Evolutionary conservation across 2,329 filamentous ascomycete species (phyloP), one percentile per base, ranked within the genome.

Genomic region (Didymella arachidicola): DNA sequence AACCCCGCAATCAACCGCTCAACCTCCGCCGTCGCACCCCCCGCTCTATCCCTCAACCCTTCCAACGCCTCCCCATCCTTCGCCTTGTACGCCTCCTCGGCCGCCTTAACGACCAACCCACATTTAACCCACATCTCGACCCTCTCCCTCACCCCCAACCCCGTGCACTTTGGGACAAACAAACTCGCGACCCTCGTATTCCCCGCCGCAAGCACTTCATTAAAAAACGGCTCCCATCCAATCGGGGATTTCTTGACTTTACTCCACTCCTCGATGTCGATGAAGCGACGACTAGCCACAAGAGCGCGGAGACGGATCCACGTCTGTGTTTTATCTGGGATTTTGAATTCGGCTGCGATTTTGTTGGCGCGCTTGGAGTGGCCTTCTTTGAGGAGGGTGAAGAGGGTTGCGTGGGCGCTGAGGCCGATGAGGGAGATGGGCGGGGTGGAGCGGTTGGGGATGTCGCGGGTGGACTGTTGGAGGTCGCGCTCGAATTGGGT

Each of bases 211-310:
- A 98, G 82, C 27, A 91, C 87, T 69, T 96, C 89, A 72, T 95
- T 96, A 82, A 91, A 97, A 79, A 96, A 99, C 0, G 94, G 92
- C 88, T 96, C 92, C 95, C 95, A 99, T 11, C 94, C 94, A 73
- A 99, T 98, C 0, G 94, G 92, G 58, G 90, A 95, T 77, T 93
- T 96, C 72, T 91, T 85, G 38, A 77, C 86, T 71, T 89, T 90
- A 34, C 87, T 86, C 67, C 92, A 86, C 67, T 97, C 93, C 75
- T 98, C 93, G 57, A 99, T 85, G 75, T 97, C 94, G 50, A 86
- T 88, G 93, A 93, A 99, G 72, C 97, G 91, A 54, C 95, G 86
- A 74, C 93, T 92, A 16, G 91, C 90, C 2, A 99, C 92, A 49
- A 98, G 84, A 0, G 93, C 95, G 68, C 94, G 87, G 27, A 99